These are phyloP conservation scores for Phytophthora syringae DNA, from an alignment of 352 stramenopile genomes.

Conservation along the genomic window DNA sequence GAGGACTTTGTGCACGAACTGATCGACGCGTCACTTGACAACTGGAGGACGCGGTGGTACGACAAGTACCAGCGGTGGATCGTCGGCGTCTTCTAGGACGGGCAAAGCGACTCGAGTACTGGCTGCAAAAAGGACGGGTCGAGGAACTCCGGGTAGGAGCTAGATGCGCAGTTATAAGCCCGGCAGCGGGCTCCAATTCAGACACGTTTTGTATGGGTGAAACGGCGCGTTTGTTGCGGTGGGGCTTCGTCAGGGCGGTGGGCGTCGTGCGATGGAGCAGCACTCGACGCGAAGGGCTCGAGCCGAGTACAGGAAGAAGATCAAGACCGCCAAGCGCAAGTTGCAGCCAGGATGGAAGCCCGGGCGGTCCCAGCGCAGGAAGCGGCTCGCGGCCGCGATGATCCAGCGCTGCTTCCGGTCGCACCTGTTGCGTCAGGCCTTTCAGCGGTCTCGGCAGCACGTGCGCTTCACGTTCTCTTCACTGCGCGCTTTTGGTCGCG, in stretches of 20 bases:
- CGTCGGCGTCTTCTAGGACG: constrained; percentile 85
- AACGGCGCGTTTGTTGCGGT: constrained; percentile 47
- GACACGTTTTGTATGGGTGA: constrained; percentile 39
- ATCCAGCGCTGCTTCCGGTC: constrained; percentile 75
- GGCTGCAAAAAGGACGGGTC: constrained; percentile 3
- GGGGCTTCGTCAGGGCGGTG: constrained; percentile 20
- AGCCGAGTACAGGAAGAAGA: constrained; percentile 36
- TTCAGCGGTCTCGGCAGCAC: constrained; percentile 47
- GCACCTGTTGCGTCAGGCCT: constrained; percentile 66
- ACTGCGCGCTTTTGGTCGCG: constrained; percentile 58
- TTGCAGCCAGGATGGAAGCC: constrained; percentile 64
- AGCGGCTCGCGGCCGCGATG: constrained; percentile 62
- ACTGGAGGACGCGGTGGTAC: constrained; percentile 98
- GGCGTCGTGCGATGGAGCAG: constrained; percentile 24
- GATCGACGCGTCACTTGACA: constrained; percentile 96
- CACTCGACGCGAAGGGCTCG: constrained; percentile 24
- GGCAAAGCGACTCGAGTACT: not conserved
- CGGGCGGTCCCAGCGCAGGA: constrained; percentile 41
- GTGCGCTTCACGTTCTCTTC: constrained; percentile 58
- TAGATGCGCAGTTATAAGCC: constrained; percentile 43
- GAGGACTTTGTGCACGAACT: constrained; percentile 96
- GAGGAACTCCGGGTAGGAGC: constrained; percentile 23
- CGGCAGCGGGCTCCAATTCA: constrained; percentile 31
- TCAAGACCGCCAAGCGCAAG: constrained; percentile 51
- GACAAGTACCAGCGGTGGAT: constrained; percentile 95